Percentiles rank a stretch among this genome's conserved stretches.
Evolutionary conservation across 2,329 filamentous ascomycete genomes (phyloP).

Genomic region (Colletotrichum musicola): DNA sequence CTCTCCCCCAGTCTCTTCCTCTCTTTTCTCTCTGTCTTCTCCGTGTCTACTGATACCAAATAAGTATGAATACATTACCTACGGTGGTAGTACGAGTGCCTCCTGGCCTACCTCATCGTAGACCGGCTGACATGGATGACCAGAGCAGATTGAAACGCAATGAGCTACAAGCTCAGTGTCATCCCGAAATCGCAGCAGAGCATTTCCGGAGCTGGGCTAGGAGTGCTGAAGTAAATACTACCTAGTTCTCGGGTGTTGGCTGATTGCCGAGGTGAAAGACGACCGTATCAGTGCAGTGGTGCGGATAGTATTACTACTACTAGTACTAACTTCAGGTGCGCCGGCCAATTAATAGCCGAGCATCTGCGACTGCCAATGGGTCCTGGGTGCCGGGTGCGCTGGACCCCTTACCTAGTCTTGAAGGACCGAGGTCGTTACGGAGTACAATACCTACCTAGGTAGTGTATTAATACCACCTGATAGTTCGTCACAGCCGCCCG

Average conservation of each 20-base stretch:
- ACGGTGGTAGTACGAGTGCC: too few species aligned
- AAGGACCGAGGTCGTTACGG: slow-evolving; percentile 30
- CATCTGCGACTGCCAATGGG: not conserved
- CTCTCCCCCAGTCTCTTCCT: too few species aligned
- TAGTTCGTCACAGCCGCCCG: too few species aligned
- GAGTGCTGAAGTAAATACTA: not conserved
- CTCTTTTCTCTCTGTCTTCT: too few species aligned
- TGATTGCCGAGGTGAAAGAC: not conserved
- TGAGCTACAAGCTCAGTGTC: slow-evolving; percentile 5
- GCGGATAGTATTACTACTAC: not conserved
- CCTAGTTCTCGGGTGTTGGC: not conserved
- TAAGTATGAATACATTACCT: too few species aligned
- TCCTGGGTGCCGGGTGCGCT: not conserved
- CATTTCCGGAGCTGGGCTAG: not conserved
- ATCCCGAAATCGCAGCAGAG: not conserved
- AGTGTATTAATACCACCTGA: too few species aligned
- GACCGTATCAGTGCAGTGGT: not conserved
- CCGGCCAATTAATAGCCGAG: slow-evolving; percentile 34
- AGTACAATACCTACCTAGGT: too few species aligned
- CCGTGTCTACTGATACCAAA: too few species aligned
- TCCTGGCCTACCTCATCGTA: too few species aligned
- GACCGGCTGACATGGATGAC: not conserved
- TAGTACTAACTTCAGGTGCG: not conserved
- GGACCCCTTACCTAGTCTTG: not conserved
- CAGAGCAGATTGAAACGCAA: slow-evolving; percentile 23